Evolutionary conservation across 2,329 filamentous ascomycete species (phyloP).

Genomic region (Canariomyces notabilis): DNA sequence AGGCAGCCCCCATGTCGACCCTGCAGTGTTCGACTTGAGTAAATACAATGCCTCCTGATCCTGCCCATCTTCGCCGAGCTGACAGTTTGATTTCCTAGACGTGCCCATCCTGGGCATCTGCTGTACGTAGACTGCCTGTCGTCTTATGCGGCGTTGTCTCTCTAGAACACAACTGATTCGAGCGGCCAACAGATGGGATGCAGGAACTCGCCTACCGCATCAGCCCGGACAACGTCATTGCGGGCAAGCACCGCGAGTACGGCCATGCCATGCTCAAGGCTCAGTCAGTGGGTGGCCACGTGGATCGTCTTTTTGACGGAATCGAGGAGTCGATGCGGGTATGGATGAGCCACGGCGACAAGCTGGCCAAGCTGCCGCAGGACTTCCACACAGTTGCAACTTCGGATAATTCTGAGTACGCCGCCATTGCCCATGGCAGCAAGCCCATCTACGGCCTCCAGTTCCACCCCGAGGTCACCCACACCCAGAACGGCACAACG

Average conservation of each 20-base stretch:
- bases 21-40: slow-evolving; percentile 70
- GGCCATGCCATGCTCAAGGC: slow-evolving; percentile 47
- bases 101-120: slow-evolving; percentile 34
- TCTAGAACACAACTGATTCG: slow-evolving; percentile 6
- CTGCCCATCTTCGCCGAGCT: slow-evolving; percentile 32
- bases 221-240: slow-evolving; percentile 37
- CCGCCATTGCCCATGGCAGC: slow-evolving; percentile 67
- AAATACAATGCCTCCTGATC: slow-evolving; percentile 39
- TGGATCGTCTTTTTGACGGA: slow-evolving; percentile 74
- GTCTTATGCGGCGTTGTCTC: neutral
- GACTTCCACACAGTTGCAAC: slow-evolving; percentile 69
- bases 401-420: slow-evolving; percentile 71
- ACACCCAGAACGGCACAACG: slow-evolving; percentile 64
- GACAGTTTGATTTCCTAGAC: slow-evolving; percentile 14
- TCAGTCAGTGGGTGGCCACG: slow-evolving; percentile 39
- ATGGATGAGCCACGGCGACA: slow-evolving; percentile 89
- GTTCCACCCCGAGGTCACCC: slow-evolving; percentile 82
- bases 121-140: slow-evolving; percentile 15
- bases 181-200: slow-evolving; percentile 36
- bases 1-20: slow-evolving; percentile 61
- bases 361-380: slow-evolving; percentile 68
- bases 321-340: slow-evolving; percentile 65
- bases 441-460: slow-evolving; percentile 77
- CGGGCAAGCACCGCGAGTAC: slow-evolving; percentile 25
- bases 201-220: slow-evolving; percentile 71